These are phyloP conservation scores for Leishmania lainsoni DNA, from an alignment of 208 protist genomes.

Conservation along the genomic window DNA sequence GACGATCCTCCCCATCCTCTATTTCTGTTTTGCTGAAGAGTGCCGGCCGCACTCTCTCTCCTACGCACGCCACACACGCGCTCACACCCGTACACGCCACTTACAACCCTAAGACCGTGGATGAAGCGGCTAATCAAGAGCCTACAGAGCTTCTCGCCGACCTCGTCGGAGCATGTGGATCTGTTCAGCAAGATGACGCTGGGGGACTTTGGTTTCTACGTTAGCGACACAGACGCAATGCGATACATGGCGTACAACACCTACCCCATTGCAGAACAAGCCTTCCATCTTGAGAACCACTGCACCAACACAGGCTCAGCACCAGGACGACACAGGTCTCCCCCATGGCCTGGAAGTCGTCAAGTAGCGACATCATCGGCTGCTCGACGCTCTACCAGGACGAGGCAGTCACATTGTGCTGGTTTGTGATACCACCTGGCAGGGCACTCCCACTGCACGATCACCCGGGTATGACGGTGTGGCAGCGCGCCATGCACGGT, in stretches of 20 bases:
- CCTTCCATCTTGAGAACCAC: constrained; percentile 45
- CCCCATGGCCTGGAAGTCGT: constrained; percentile 36
- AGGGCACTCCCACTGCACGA: constrained; percentile 66
- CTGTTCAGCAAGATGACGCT: constrained; percentile 36
- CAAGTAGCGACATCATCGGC: constrained; percentile 29
- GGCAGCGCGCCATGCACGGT: constrained; percentile 70
- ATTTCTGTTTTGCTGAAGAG: neutral
- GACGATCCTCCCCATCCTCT: neutral
- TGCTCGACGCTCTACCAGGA: constrained; percentile 70
- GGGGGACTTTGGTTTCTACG: constrained; percentile 53
- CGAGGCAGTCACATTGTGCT: constrained; percentile 48
- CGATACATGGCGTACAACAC: constrained; percentile 29
- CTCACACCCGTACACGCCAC: neutral
- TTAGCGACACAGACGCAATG: constrained; percentile 31
- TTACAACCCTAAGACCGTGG: neutral
- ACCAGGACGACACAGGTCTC: neutral
- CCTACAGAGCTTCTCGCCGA: neutral
- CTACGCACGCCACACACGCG: neutral
- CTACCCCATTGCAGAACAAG: constrained; percentile 34
- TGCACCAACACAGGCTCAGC: constrained; percentile 36
- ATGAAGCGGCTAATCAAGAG: constrained; percentile 35
- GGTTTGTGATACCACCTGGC: constrained; percentile 75
- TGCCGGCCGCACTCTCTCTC: neutral
- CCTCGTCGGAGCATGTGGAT: constrained; percentile 9
- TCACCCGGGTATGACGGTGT: constrained; percentile 72